phyloP scores from a whole-genome alignment of 192 early-diverging fungal genomes.

The Coemansia sp. region DNA sequence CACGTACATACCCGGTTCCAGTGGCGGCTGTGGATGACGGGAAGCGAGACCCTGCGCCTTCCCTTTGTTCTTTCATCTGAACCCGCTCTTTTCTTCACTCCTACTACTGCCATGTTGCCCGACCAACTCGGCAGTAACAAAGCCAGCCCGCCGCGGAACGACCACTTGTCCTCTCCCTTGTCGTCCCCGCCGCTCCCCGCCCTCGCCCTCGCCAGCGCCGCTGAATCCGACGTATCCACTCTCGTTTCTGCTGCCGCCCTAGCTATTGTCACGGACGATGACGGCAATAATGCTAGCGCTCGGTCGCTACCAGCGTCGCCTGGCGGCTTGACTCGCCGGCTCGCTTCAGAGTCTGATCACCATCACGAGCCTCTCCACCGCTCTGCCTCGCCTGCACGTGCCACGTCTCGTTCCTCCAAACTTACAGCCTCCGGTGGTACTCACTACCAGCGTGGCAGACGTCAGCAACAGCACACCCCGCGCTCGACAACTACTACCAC shows the following conservation, averaged over 20 bases:
- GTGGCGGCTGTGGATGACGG: constrained; percentile 49
- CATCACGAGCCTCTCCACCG: constrained; percentile 1
- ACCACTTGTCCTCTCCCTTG: background rate
- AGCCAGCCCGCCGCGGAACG: background rate
- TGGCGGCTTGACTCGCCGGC: background rate
- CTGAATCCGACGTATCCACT: constrained; percentile 39
- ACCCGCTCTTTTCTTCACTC: background rate
- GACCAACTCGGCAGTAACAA: constrained; percentile 7
- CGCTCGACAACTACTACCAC: background rate
- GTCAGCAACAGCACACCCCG: constrained; percentile 1
- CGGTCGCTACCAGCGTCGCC: constrained; percentile 2
- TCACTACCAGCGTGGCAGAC: constrained; percentile 4
- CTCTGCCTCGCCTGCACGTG: constrained; percentile 3
- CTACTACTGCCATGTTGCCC: constrained; percentile 1
- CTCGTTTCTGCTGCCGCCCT: constrained; percentile 13
- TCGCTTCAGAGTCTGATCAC: constrained; percentile 10
- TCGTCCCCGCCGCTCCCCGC: constrained; percentile 5
- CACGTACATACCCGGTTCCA: constrained; percentile 47
- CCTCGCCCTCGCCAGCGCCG: constrained; percentile 8
- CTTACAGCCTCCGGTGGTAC: background rate
- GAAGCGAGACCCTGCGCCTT: constrained; percentile 37
- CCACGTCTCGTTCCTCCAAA: background rate
- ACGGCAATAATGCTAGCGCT: background rate
- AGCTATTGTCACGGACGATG: constrained; percentile 5
- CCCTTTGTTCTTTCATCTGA: constrained; percentile 30